phyloP scores from a whole-genome alignment of 305 asterid genomes.

The Rubia balearica region DNA sequence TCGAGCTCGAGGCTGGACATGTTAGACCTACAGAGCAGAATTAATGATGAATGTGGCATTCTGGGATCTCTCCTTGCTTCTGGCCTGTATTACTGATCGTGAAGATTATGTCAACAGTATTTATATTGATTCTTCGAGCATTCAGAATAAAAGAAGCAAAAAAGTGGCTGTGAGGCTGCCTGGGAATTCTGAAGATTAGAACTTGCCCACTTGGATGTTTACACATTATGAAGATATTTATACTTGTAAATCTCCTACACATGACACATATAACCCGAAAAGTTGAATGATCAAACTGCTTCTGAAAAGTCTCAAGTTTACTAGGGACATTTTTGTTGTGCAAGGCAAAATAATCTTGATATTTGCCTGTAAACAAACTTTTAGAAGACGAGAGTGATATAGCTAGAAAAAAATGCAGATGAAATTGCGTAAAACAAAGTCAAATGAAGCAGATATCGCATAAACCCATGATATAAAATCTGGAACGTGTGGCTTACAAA shows the following conservation, averaged over 20 bases:
- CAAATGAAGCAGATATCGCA: not conserved
- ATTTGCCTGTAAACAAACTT: not conserved
- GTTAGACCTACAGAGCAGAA: conserved; percentile 19
- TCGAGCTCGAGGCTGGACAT: conserved; percentile 43
- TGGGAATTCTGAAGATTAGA: not conserved
- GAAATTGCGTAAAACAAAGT: not conserved
- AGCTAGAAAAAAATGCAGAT: not conserved
- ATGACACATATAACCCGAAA: not conserved
- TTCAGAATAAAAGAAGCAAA: not conserved
- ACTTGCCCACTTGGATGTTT: not conserved
- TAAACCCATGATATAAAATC: not conserved
- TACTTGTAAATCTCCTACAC: not conserved
- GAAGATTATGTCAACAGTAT: not conserved
- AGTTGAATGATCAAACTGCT: not conserved
- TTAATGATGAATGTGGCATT: conserved; percentile 13
- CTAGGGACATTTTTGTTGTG: not conserved
- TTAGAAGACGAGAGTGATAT: too few relatives aligned
- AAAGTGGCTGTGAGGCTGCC: not conserved
- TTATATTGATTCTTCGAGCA: not conserved
- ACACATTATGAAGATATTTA: not conserved
- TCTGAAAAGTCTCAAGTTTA: not conserved
- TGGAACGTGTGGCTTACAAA: not conserved
- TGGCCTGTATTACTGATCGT: not conserved
- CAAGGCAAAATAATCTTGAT: not conserved
- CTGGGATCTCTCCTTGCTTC: not conserved